These are phyloP conservation scores for Candida alai DNA, from an alignment of 805 yeast species.

Conservation along the genomic window DNA sequence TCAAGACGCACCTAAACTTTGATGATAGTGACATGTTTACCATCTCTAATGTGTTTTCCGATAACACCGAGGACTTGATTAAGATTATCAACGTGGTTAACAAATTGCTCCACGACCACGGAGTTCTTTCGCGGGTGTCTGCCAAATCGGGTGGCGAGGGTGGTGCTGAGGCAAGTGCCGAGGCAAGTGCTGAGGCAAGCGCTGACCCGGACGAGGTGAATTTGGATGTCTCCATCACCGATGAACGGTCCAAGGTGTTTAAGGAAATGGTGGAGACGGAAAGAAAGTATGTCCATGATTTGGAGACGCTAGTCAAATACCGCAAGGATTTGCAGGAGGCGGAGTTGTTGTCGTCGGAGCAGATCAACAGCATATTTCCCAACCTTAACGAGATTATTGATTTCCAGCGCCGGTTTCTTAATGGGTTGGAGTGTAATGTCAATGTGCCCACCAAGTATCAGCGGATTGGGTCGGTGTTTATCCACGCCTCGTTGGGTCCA, in stretches of 20 bases:
- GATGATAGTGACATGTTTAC: constrained; percentile 84
- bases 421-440: constrained; percentile 86
- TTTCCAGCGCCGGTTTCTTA: constrained; percentile 83
- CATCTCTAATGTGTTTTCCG: constrained; percentile 83
- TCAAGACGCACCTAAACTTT: constrained; percentile 68
- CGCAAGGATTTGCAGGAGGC: constrained; percentile 62
- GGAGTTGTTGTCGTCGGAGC: constrained; percentile 73
- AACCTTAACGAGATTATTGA: constrained; percentile 80
- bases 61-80: constrained; percentile 71
- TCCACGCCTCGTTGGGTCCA: constrained; percentile 74
- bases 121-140: neutral
- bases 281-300: constrained; percentile 86
- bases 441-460: constrained; percentile 70
- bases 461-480: constrained; percentile 83
- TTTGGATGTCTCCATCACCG: constrained; percentile 35
- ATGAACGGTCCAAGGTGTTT: constrained; percentile 71
- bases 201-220: constrained; percentile 5
- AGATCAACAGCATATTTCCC: constrained; percentile 78
- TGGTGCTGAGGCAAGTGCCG: constrained; percentile 1
- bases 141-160: neutral
- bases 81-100: constrained; percentile 72
- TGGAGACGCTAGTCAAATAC: constrained; percentile 69
- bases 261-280: constrained; percentile 86
- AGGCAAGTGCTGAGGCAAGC: constrained; percentile 6
- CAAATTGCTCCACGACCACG: constrained; percentile 42